Evolutionary conservation across 2,329 filamentous ascomycete genomes (phyloP), one percentile per base, ranked within the genome.

Genomic region (Hirsutella thompsonii): DNA sequence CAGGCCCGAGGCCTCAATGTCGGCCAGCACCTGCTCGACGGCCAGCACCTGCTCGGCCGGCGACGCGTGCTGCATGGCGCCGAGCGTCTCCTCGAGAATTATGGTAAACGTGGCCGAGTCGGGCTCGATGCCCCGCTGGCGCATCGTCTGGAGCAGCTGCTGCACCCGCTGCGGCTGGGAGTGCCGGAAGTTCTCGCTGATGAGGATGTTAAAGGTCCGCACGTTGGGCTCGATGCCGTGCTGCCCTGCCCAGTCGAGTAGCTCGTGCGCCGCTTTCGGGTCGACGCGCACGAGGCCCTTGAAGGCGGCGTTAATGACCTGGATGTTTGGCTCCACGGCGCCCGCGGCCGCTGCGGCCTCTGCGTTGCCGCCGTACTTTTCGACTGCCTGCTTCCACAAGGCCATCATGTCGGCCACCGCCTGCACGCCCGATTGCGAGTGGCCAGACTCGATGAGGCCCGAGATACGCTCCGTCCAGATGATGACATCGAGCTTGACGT

Each of bases 21-120:
- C 66, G 3, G 58, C 47, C 40, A 89, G 68, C 36, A 82, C 63
- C 4, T 56, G 53, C n/a, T 67, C 50, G 6, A 86, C 67, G 16
- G 68, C 62, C 2, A 58, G 53, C 18, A 65, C 59, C 54, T 81
- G 78, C 41, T 77, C 66, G 10, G 65, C 57, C 0, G 66, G 57
- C 2, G 63, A 55, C 37, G 52, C 37, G 32, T 67, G 52, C 21
- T 51, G 42, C 30, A 75, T 59, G 33, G 57, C 49, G 46, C 62
- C 53, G 51, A 75, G 61, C 45, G 74, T 58, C 52, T 71, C 72
- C 34, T 82, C 76, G 8, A 92, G 65, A 42, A 92, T 68, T 46
- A 86, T 76, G 19, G 78, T 83, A 57, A 84, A 85, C 0, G 86
- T 92, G 5, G 71, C 72, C n/a, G 69, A 65, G 55, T 88, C 76